Conservation (phyloP, 768 basidiomycete genomes). For the Rhodotorula sphaerocarpa region DNA sequence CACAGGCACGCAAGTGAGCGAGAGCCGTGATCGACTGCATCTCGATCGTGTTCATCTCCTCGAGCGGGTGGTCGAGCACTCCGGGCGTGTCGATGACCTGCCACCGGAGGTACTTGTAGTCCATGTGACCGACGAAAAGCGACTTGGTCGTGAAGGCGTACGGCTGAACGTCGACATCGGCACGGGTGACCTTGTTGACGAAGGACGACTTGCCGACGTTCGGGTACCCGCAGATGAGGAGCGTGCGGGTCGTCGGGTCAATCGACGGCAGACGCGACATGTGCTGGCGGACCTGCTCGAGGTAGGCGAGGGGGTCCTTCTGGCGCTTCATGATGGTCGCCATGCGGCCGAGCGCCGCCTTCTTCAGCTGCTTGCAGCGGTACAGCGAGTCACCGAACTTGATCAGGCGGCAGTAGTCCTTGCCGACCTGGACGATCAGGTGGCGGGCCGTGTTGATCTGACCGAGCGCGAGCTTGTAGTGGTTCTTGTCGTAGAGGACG, state of each 20-base stretch:
- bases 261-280: slow-evolving; percentile 96
- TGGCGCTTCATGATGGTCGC: slow-evolving; percentile 97
- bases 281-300: slow-evolving; percentile 98
- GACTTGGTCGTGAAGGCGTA: slow-evolving; percentile 99
- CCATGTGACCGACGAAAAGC: slow-evolving; percentile 94
- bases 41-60: slow-evolving; percentile 99
- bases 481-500: slow-evolving; percentile 98
- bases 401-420: slow-evolving; percentile 90
- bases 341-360: slow-evolving; percentile 96
- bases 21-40: slow-evolving; percentile 99
- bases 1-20: slow-evolving; percentile 86
- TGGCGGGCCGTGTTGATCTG: slow-evolving; percentile 92
- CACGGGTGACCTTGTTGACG: slow-evolving; percentile 98
- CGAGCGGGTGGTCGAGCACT: slow-evolving; percentile 91
- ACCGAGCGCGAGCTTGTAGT: slow-evolving; percentile 96
- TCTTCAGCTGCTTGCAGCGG: slow-evolving; percentile 96
- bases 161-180: slow-evolving; percentile 98
- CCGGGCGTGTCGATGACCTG: slow-evolving; percentile 99
- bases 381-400: slow-evolving; percentile 98
- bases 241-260: slow-evolving; percentile 94
- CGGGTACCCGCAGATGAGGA: slow-evolving; percentile 96
- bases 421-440: slow-evolving; percentile 91
- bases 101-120: slow-evolving; percentile 99
- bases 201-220: slow-evolving; percentile 99
- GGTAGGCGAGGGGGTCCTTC: slow-evolving; percentile 95